Evolutionary conservation across 352 stramenopile species (phyloP).

Genomic region (Aphanomyces astaci): DNA sequence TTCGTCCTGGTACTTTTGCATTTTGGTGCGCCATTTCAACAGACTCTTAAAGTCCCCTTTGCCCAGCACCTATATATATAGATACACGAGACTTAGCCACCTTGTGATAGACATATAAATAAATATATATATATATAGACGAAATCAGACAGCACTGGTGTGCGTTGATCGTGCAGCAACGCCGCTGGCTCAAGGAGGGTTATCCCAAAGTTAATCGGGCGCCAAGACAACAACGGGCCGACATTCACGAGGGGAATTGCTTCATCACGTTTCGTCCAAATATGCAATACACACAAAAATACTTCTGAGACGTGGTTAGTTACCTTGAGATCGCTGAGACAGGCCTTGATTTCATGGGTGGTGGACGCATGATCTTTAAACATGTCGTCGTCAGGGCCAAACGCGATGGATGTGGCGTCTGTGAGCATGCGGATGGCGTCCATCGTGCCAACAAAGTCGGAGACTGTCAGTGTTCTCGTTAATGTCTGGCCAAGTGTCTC

Average conservation of each 20-base stretch:
- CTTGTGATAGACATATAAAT: too few species aligned
- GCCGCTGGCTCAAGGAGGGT: conserved; percentile 13
- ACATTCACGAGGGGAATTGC: conserved; percentile 15
- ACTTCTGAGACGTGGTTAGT: too few species aligned
- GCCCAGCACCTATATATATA: conserved; percentile 86
- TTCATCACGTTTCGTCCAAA: conserved; percentile 3
- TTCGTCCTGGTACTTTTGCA: conserved; percentile 82
- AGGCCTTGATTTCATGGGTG: conserved; percentile 67
- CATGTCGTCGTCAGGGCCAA: conserved; percentile 73
- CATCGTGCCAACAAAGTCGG: conserved; percentile 77
- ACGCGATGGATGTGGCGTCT: conserved; percentile 90
- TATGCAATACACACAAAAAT: too few species aligned
- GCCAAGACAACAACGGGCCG: conserved; percentile 18
- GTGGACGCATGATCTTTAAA: conserved; percentile 75
- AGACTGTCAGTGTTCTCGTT: conserved; percentile 75
- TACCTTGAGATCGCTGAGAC: conserved; percentile 90
- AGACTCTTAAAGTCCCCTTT: conserved; percentile 97
- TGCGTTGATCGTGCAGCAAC: conserved; percentile 10
- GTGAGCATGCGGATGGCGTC: conserved; percentile 95
- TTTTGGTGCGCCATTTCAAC: conserved; percentile 95
- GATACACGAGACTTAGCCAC: too few species aligned
- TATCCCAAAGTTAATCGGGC: conserved; percentile 20
- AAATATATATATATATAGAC: background rate
- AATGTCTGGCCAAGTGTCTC: conserved; percentile 77
- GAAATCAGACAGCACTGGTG: conserved; percentile 8